Evolutionary conservation across 2,329 filamentous ascomycete species (phyloP).

Genomic region (Trichoderma afroharzianum): DNA sequence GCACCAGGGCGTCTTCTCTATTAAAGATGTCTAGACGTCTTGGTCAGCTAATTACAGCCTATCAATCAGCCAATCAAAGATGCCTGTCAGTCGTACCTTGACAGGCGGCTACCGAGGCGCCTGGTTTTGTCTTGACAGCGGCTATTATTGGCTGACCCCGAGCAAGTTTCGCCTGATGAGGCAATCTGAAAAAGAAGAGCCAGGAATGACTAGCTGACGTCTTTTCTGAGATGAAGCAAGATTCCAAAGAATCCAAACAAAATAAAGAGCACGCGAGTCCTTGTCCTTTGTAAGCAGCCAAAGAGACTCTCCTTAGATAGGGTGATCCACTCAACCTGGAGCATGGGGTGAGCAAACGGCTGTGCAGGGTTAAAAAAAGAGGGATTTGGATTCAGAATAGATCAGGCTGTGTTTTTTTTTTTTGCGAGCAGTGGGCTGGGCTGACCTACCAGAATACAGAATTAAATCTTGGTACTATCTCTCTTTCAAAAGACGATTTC

Average conservation of each 20-base stretch:
- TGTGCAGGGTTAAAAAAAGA: background rate
- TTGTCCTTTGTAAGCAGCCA: background rate
- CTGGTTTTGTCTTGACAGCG: background rate
- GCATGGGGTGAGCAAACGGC: background rate
- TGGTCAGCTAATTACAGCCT: background rate
- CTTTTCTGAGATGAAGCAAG: background rate
- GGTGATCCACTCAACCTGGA: background rate
- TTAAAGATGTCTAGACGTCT: background rate
- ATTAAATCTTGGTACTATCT: background rate
- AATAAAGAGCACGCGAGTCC: background rate
- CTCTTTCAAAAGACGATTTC: background rate
- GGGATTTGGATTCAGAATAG: background rate
- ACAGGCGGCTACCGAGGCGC: background rate
- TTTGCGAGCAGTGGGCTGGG: background rate
- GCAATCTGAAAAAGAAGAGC: background rate
- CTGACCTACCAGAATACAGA: background rate
- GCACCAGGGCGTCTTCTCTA: conserved; percentile 5
- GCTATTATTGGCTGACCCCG: conserved; percentile 8
- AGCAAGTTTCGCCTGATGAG: conserved; percentile 11
- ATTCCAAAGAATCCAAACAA: background rate
- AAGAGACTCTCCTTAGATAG: background rate
- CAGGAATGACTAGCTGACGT: background rate
- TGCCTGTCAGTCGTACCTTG: background rate
- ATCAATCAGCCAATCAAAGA: background rate
- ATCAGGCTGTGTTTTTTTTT: background rate